These are phyloP conservation scores for Globisporangium spiculum DNA, from an alignment of 352 stramenopile species.

Conservation along the genomic window DNA sequence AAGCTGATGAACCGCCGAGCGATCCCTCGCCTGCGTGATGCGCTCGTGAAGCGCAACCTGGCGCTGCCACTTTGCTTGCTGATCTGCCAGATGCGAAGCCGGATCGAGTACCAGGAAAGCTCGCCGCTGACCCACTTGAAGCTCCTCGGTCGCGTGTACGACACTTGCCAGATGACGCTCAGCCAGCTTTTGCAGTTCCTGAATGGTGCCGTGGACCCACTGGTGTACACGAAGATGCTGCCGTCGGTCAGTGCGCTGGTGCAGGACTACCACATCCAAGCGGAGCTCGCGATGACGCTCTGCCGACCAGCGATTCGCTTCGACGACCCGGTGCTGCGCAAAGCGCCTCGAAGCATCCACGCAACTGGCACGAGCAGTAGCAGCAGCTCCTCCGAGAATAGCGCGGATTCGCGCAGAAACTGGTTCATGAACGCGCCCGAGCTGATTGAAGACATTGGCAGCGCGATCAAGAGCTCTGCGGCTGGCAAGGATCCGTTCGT, in stretches of 20 bases:
- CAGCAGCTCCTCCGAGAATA: conserved; percentile 17
- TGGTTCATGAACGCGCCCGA: conserved; percentile 71
- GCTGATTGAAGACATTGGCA: conserved; percentile 56
- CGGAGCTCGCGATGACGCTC: conserved; percentile 77
- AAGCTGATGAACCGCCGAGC: conserved; percentile 84
- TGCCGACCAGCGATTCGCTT: conserved; percentile 75
- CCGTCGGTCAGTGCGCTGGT: conserved; percentile 61
- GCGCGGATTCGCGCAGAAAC: conserved; percentile 21
- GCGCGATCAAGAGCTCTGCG: conserved; percentile 31
- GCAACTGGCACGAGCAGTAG: conserved; percentile 29
- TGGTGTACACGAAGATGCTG: conserved; percentile 71
- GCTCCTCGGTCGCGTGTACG: conserved; percentile 72
- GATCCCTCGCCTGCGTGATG: conserved; percentile 78
- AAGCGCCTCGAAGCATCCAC: conserved; percentile 63
- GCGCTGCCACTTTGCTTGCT: conserved; percentile 72
- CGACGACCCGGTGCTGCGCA: conserved; percentile 65
- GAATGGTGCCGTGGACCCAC: conserved; percentile 63
- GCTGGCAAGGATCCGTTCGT: conserved; percentile 46
- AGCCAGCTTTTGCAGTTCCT: conserved; percentile 87
- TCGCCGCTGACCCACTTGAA: conserved; percentile 63
- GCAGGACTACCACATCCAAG: conserved; percentile 67
- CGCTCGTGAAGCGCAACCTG: conserved; percentile 76
- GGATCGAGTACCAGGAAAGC: conserved; percentile 80
- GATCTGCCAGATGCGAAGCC: conserved; percentile 84
- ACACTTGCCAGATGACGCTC: conserved; percentile 84